phyloP scores from a whole-genome alignment of 805 yeast genomes.

The Candida manassasensis region DNA sequence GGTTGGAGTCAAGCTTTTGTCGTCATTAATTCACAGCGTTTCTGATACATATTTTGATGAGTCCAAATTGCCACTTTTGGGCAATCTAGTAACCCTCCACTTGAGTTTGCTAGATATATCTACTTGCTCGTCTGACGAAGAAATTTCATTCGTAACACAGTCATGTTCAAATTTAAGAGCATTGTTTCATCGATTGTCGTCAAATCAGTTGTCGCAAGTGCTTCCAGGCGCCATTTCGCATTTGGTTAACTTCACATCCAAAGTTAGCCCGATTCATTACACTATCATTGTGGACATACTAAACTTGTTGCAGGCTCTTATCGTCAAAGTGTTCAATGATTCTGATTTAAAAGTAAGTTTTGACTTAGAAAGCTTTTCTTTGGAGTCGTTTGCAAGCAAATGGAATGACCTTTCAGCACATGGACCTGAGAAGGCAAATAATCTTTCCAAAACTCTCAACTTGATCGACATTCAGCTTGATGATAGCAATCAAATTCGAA shows the following conservation, averaged over 20 bases:
- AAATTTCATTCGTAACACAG: not conserved
- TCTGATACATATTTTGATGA: conserved; percentile 6
- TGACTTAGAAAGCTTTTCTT: not conserved
- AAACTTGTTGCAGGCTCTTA: conserved; percentile 16
- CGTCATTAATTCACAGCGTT: conserved; percentile 9
- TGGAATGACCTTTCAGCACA: conserved; percentile 1
- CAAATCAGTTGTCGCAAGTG: conserved; percentile 32
- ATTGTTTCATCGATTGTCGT: conserved; percentile 10
- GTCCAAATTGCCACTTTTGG: conserved; percentile 7
- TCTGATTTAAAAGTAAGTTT: conserved; percentile 6
- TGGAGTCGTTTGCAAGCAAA: not conserved
- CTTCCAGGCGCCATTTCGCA: conserved; percentile 38
- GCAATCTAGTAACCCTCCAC: conserved; percentile 6
- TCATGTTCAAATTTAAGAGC: conserved; percentile 3
- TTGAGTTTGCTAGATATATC: conserved; percentile 1
- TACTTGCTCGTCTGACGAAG: conserved; percentile 1
- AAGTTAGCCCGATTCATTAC: conserved; percentile 19
- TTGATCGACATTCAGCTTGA: not conserved
- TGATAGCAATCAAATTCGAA: conserved; percentile 9
- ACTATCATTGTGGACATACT: conserved; percentile 17
- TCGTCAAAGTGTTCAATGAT: conserved; percentile 30
- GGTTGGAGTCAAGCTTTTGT: conserved; percentile 13
- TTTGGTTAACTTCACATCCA: conserved; percentile 23
- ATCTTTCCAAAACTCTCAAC: conserved; percentile 5
- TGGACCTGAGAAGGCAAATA: not conserved